Evolutionary conservation across 2,329 filamentous ascomycete species (phyloP).

Genomic region (Plectosphaerella sp.): DNA sequence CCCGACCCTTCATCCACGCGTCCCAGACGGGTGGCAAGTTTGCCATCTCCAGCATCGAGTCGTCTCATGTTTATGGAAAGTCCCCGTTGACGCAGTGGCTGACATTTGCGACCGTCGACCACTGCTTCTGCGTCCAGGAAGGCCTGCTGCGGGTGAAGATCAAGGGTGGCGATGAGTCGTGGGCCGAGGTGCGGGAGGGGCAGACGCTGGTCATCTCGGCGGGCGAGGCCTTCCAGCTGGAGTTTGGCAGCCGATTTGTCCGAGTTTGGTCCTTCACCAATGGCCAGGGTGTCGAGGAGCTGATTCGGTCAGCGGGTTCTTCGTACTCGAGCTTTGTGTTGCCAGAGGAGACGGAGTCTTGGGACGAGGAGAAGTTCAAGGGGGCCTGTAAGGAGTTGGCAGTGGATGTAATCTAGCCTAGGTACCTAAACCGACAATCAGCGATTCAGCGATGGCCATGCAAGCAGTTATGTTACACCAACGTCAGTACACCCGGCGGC

Average conservation of each 20-base stretch:
- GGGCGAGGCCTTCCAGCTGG: slow-evolving; percentile 37
- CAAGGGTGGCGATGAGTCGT: slow-evolving; percentile 16
- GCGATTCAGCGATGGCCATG: no score
- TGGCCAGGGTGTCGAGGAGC: slow-evolving; percentile 41
- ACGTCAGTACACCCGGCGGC: no score
- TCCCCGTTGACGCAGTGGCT: slow-evolving; percentile 30
- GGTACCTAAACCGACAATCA: no score
- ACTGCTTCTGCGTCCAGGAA: slow-evolving; percentile 45
- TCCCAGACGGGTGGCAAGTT: slow-evolving; percentile 43
- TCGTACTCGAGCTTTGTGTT: slow-evolving; percentile 27
- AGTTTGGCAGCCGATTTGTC: slow-evolving; percentile 40
- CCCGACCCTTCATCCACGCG: slow-evolving; percentile 43
- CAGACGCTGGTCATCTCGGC: slow-evolving; percentile 44
- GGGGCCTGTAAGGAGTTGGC: no score
- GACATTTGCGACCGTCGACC: slow-evolving; percentile 42
- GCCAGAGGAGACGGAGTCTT: slow-evolving; percentile 22
- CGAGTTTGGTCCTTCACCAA: slow-evolving; percentile 43
- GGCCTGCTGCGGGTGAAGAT: slow-evolving; percentile 37
- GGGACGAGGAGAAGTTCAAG: no score
- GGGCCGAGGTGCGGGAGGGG: slow-evolving; percentile 34
- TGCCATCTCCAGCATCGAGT: slow-evolving; percentile 48
- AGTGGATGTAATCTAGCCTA: no score
- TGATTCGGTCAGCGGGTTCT: slow-evolving; percentile 33
- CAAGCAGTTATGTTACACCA: no score
- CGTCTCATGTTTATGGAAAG: slow-evolving; percentile 28